Percentiles rank a stretch among this genome's conserved stretches.
These are phyloP conservation scores for Rhodofomes roseus DNA, from an alignment of 1,284 basidiomycete species.

Conservation along the genomic window DNA sequence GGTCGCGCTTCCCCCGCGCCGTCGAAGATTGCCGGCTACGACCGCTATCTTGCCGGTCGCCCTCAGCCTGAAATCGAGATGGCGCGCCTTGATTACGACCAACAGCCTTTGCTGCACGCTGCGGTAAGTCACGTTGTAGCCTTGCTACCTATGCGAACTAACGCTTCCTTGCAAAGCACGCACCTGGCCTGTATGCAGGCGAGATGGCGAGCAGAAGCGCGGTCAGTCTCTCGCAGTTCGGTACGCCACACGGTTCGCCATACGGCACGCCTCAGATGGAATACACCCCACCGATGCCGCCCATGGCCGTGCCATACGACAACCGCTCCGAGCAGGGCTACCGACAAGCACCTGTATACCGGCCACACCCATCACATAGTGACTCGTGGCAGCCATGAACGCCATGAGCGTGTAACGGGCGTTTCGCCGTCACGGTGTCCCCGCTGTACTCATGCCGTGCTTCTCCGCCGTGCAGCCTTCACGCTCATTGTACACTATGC, in stretches of 20 bases:
- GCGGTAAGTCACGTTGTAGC: slow-evolving; percentile 7
- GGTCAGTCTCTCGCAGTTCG: slow-evolving; percentile 17
- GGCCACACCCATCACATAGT: slow-evolving; percentile 17
- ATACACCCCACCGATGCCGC: slow-evolving; percentile 12
- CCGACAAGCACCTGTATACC: slow-evolving; percentile 28
- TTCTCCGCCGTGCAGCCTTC: neutral
- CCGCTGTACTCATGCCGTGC: neutral
- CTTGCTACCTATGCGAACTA: neutral
- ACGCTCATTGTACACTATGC: slow-evolving; percentile 1
- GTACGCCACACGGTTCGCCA: slow-evolving; percentile 4
- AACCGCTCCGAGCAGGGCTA: slow-evolving; percentile 18
- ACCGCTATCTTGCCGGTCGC: slow-evolving; percentile 51
- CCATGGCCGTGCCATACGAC: slow-evolving; percentile 12
- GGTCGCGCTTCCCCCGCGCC: slow-evolving; percentile 44
- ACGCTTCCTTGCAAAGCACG: slow-evolving; percentile 9
- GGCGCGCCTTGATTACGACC: slow-evolving; percentile 48
- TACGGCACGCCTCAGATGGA: slow-evolving; percentile 14
- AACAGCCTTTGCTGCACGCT: slow-evolving; percentile 47
- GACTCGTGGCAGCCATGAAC: slow-evolving; percentile 3
- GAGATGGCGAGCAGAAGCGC: slow-evolving; percentile 19
- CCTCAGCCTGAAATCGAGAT: slow-evolving; percentile 52
- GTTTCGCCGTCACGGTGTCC: neutral
- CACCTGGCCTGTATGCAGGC: slow-evolving; percentile 26
- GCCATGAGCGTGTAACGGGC: neutral
- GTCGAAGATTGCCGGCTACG: slow-evolving; percentile 36